A percentile compares a stretch with the other conserved stretches of the same genome.
phyloP scores from a whole-genome alignment of 495 filamentous ascomycete species.

The Penicillium silybi region DNA sequence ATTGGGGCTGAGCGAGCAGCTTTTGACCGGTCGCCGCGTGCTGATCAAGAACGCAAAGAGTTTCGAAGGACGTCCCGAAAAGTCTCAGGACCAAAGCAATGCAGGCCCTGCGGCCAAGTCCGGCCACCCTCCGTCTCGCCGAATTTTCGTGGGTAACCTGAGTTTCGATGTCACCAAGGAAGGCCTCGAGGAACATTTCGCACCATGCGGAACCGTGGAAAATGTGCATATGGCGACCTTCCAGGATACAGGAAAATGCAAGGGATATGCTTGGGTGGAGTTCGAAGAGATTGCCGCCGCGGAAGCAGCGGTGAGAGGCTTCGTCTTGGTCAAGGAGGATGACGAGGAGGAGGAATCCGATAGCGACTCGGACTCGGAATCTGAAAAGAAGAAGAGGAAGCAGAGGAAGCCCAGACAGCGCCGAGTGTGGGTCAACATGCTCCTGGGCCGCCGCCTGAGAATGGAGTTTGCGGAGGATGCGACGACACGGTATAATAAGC shows the following conservation, averaged over 20 bases:
- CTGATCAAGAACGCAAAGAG: slow-evolving; percentile 88
- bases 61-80: slow-evolving; percentile 73
- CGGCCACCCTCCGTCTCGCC: slow-evolving; percentile 62
- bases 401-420: slow-evolving; percentile 55
- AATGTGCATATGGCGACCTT: slow-evolving; percentile 89
- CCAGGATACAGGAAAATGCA: slow-evolving; percentile 95
- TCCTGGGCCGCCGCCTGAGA: slow-evolving; percentile 72
- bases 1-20: slow-evolving; percentile 73
- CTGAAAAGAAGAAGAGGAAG: slow-evolving; percentile 33
- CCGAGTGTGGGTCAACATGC: slow-evolving; percentile 78
- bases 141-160: slow-evolving; percentile 91
- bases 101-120: slow-evolving; percentile 29
- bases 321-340: slow-evolving; percentile 60
- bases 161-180: slow-evolving; percentile 82
- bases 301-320: slow-evolving; percentile 77
- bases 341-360: slow-evolving; percentile 49
- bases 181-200: slow-evolving; percentile 71
- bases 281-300: slow-evolving; percentile 77
- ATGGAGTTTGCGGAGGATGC: slow-evolving; percentile 94
- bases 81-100: slow-evolving; percentile 45
- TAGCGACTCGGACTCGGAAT: slow-evolving; percentile 35
- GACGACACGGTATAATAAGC: slow-evolving; percentile 81
- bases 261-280: slow-evolving; percentile 92
- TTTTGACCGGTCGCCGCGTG: slow-evolving; percentile 69
- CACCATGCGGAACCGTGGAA: slow-evolving; percentile 71